Base-by-base conservation (phyloP, 1,284 basidiomycete genomes). In the Fomes fomentarius region DNA sequence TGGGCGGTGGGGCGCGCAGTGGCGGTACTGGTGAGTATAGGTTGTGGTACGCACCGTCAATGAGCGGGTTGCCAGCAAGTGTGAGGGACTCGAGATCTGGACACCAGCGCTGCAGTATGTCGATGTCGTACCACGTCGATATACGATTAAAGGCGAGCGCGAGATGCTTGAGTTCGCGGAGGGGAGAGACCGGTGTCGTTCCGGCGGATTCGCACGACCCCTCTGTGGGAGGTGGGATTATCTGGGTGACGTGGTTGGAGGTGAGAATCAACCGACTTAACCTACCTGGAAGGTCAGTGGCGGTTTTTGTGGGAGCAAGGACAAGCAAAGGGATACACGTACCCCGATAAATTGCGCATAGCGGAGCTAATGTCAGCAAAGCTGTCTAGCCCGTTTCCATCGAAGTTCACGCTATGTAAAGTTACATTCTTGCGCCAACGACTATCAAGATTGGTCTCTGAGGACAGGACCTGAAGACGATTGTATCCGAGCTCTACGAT, bases 401-500 rank as follows among this genome's bases (percentile, higher is more conserved):
- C 91, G 28, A 97, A 74, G 67, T 94, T 94, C 54, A 97, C 71
- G 24, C 75, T 74, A 46, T 76, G 70, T 33, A 94, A 63, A 37
- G 67, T 62, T 3, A 69, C 68, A 17, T 74, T 45, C 10, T 46
- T 41, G 11, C 21, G 17, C n/a, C 21, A 42, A 14, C 37, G 17
- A 7, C 7, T 26, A n/a, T 59, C 47, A 31, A 62, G 45, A 25
- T 44, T 47, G 50, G 46, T 41, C 30, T 60, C 54, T 51, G 60
- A 54, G 24, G 64, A 65, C 50, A 87, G 71, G 15, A 63, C 65
- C 21, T 67, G 64, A 38, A 94, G 71, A 21, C 68, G 64, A 67
- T 98, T 97, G 71, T 87, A 83, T 7, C 93, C 94, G 50, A 94
- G 69, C 71, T 96, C 90, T 4, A 96, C 74, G 1, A 77, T 65